A percentile compares a stretch with the other conserved stretches of the same genome.
Evolutionary conservation across 108 stramenopile genomes (phyloP).

Genomic region (Bacterosira constricta): DNA sequence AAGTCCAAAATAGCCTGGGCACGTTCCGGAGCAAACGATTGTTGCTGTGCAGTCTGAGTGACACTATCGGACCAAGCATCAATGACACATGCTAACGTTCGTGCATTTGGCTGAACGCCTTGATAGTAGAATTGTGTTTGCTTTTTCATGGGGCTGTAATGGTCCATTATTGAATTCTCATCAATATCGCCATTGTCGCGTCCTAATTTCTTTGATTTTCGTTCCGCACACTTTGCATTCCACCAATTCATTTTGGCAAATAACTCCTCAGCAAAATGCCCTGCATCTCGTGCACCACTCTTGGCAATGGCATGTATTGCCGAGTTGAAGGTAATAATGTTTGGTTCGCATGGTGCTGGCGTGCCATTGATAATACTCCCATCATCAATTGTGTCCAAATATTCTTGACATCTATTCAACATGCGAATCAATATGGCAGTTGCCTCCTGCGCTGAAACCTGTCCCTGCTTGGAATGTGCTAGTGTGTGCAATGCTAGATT

Average conservation of each 20-base stretch:
- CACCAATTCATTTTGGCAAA: conserved; percentile 49
- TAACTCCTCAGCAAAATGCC: conserved; percentile 43
- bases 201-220: background rate
- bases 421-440: conserved; percentile 25
- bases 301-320: conserved; percentile 61
- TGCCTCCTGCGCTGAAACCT: conserved; percentile 11
- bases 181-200: too few relatives aligned
- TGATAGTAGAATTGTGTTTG: background rate
- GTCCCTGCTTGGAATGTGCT: conserved; percentile 28
- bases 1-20: conserved; percentile 22
- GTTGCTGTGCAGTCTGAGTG: conserved; percentile 14
- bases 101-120: conserved; percentile 38
- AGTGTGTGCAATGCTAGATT: conserved; percentile 31
- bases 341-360: conserved; percentile 43
- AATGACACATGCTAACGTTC: conserved; percentile 51
- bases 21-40: conserved; percentile 27
- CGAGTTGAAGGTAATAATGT: conserved; percentile 58
- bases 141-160: background rate
- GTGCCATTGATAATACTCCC: too few relatives aligned
- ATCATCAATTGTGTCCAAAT: background rate
- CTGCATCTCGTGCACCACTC: conserved; percentile 45
- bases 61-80: conserved; percentile 52
- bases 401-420: conserved; percentile 29
- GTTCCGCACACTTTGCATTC: conserved; percentile 29
- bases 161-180: too few relatives aligned